Evolutionary conservation across 805 yeast genomes (phyloP), one percentile per base, ranked within the genome.

Genomic region (Debaryomyces maramus): DNA sequence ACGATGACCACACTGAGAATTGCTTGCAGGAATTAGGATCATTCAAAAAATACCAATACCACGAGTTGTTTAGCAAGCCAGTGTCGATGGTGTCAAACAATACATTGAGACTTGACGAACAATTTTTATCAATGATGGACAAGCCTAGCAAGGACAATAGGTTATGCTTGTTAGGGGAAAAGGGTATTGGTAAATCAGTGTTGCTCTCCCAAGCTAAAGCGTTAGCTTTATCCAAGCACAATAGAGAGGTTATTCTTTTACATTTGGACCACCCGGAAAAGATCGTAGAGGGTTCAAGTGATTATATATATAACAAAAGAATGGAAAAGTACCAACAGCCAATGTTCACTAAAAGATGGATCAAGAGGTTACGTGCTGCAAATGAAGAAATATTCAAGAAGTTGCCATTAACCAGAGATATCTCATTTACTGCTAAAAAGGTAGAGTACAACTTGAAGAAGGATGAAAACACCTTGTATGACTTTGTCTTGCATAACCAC

Each of bases 131-230:
- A 13, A 58, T 60, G 5, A 56, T 75, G 18, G 45, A 51, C 3
- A 36, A 43, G 0, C 34, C 67, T 0, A 58, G 75, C 0, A 51
- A 50, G 10, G 47, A 61, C 9, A 83, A 80, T 53, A 72, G 83
- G 50, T 51, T 75, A 21, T 66, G 81, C 21, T 45, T 88, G n/a
- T 58, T 77, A 15, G 96, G 96, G 31, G 81, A 75, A 40, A 63
- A 77, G 32, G 96, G 96, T 35, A 72, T 77, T 8, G 97, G 97
- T 6, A 90, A 89, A 66, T 77, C 91, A 3, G 78, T 88, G 0
- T 53, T 83, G 27, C 52, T 89, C 34, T 61, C 90, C 0, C 96
- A 89, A 60, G 70, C 82, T 2, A 83, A 83, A 31, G 78, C 84
- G 0, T 60, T 85, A 34, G 74, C 80, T 3, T 44, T 54, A 20